phyloP scores from a whole-genome alignment of 495 filamentous ascomycete species.

The Alectoria sarmentosa region DNA sequence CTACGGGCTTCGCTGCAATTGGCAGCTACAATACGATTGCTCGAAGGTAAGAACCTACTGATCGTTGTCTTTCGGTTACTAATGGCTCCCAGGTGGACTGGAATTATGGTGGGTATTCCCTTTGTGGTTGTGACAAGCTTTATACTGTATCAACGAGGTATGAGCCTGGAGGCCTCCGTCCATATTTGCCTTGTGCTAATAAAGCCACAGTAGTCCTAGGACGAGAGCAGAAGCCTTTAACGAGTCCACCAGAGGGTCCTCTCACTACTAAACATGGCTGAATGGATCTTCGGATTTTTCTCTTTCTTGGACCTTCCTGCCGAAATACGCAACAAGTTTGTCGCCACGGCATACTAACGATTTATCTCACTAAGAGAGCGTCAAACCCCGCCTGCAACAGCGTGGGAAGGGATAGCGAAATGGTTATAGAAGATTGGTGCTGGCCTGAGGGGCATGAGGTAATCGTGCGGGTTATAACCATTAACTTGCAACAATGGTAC shows the following conservation, averaged over 20 bases:
- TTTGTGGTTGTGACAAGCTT: slow-evolving; percentile 22
- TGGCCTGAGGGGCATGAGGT: neutral
- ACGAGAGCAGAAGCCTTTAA: slow-evolving; percentile 2
- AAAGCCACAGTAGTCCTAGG: slow-evolving; percentile 15
- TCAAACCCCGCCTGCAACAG: neutral
- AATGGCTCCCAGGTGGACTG: slow-evolving; percentile 16
- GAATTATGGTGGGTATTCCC: slow-evolving; percentile 20
- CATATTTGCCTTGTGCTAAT: slow-evolving; percentile 1
- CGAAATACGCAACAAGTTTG: neutral
- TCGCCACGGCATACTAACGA: neutral
- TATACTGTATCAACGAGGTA: slow-evolving; percentile 19
- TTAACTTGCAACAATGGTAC: too few relatives aligned
- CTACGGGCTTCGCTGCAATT: slow-evolving; percentile 13
- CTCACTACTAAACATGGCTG: neutral
- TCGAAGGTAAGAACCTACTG: neutral
- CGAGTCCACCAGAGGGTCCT: neutral
- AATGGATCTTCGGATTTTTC: neutral
- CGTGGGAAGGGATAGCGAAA: neutral
- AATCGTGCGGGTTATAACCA: too few relatives aligned
- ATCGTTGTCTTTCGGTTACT: neutral
- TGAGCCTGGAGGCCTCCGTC: neutral
- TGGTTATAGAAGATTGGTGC: neutral
- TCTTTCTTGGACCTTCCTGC: neutral
- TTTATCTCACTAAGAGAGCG: neutral
- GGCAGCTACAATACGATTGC: slow-evolving; percentile 18